Conservation (phyloP, 805 yeast species). For the Candida broadrunensis region DNA sequence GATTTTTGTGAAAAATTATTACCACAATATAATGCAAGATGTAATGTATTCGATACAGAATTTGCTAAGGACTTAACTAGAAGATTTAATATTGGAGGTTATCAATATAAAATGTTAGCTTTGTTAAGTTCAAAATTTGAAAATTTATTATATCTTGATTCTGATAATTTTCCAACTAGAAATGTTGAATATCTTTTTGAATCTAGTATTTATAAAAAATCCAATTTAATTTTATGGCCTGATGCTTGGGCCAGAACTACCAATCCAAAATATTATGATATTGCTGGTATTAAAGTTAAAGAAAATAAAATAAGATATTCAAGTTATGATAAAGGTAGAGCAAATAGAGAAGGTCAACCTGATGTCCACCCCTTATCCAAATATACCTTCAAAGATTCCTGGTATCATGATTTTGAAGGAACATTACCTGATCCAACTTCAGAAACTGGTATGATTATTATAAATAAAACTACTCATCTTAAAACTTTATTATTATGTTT, state of each 20-base stretch:
- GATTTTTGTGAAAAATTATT: constrained; percentile 43
- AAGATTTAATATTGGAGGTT: constrained; percentile 38
- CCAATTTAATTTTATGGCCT: constrained; percentile 60
- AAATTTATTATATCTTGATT: constrained; percentile 46
- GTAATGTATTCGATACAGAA: constrained; percentile 40
- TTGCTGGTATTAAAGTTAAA: constrained; percentile 39
- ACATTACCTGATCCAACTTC: constrained; percentile 65
- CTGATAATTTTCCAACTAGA: constrained; percentile 47
- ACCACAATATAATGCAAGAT: constrained; percentile 43
- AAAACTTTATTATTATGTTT: constrained; percentile 56
- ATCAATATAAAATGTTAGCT: constrained; percentile 54
- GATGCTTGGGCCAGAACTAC: constrained; percentile 72
- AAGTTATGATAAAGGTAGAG: constrained; percentile 29
- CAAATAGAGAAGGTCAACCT: constrained; percentile 29
- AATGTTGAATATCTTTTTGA: constrained; percentile 46
- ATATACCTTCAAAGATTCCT: constrained; percentile 27
- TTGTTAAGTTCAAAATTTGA: constrained; percentile 59
- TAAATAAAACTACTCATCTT: constrained; percentile 58
- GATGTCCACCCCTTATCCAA: constrained; percentile 16
- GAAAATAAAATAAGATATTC: constrained; percentile 34
- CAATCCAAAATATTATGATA: constrained; percentile 55
- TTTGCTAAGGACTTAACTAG: constrained; percentile 12
- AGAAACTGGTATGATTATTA: constrained; percentile 68
- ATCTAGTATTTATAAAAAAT: constrained; percentile 43
- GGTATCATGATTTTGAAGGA: constrained; percentile 60